Evolutionary conservation across 352 stramenopile species (phyloP).

Genomic region (Proteromonas lacertae): DNA sequence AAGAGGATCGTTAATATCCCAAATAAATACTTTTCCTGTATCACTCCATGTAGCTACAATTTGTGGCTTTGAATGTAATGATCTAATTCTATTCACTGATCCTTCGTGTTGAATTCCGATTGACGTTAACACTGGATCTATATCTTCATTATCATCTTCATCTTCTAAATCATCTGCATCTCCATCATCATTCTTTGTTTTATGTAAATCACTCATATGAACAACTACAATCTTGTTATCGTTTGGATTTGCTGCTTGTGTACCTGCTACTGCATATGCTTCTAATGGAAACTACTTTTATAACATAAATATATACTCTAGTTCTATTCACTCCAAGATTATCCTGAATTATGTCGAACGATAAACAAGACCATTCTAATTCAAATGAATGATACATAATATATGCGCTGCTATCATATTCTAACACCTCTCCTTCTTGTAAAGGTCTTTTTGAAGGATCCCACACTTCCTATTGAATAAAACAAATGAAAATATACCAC

Average conservation of each 20-base stretch:
- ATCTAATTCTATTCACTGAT: slow-evolving; percentile 67
- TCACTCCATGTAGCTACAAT: slow-evolving; percentile 89
- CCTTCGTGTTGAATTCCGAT: slow-evolving; percentile 65
- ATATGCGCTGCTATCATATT: slow-evolving; percentile 93
- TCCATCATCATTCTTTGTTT: slow-evolving; percentile 62
- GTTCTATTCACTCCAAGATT: slow-evolving; percentile 54
- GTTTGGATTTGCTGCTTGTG: slow-evolving; percentile 50
- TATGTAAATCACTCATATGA: slow-evolving; percentile 79
- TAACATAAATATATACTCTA: slow-evolving; percentile 6
- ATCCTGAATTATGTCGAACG: slow-evolving; percentile 80
- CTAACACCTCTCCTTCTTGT: slow-evolving; percentile 59
- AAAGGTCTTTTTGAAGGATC: slow-evolving; percentile 54
- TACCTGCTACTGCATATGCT: slow-evolving; percentile 71
- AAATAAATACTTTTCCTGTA: slow-evolving; percentile 67
- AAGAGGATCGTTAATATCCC: slow-evolving; percentile 51
- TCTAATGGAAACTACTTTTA: slow-evolving; percentile 52
- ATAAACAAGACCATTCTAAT: slow-evolving; percentile 82
- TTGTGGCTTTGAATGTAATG: slow-evolving; percentile 67
- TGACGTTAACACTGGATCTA: slow-evolving; percentile 70
- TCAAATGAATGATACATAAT: slow-evolving; percentile 94
- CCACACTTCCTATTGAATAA: slow-evolving; percentile 32
- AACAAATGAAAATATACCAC: slow-evolving; percentile 12
- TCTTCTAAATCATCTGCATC: slow-evolving; percentile 30
- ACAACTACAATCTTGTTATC: slow-evolving; percentile 89
- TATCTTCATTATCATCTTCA: slow-evolving; percentile 49